Conservation (phyloP, 176 grass and related monocot genomes). For the Phoenix roebelenii region DNA sequence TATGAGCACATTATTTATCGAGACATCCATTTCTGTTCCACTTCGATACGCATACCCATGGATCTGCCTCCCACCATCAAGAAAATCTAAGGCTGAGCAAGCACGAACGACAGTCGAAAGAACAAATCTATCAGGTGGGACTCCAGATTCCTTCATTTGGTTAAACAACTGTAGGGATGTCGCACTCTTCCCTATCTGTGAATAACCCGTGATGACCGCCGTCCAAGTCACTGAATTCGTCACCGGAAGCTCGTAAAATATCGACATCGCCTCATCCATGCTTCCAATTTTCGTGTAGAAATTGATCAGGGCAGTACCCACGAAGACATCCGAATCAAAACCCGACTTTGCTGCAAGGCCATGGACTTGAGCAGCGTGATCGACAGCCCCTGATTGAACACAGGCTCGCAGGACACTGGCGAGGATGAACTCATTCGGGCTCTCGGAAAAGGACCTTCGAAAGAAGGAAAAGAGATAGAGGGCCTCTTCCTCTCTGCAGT, state of each 20-base stretch:
- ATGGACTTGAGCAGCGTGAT: constrained; percentile 45
- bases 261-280: constrained; percentile 35
- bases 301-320: constrained; percentile 44
- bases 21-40: constrained; percentile 33
- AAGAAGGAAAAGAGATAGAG: constrained; percentile 32
- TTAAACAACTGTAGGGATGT: constrained; percentile 43
- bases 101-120: constrained; percentile 53
- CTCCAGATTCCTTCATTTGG: constrained; percentile 32
- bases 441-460: constrained; percentile 5
- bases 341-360: constrained; percentile 27
- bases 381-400: constrained; percentile 18
- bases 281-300: constrained; percentile 39
- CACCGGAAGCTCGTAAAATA: constrained; percentile 42
- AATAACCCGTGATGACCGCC: constrained; percentile 49
- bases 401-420: constrained; percentile 54
- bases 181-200: constrained; percentile 22
- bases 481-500: constrained; percentile 19
- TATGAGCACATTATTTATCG: constrained; percentile 39
- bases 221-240: constrained; percentile 68
- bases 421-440: constrained; percentile 55
- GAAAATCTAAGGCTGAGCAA: constrained; percentile 42
- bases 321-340: constrained; percentile 33
- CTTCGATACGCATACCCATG: constrained; percentile 42
- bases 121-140: constrained; percentile 44
- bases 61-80: constrained; percentile 53